phyloP scores from a whole-genome alignment of 352 stramenopile genomes.

The Phytopythium cucurbitacearum region DNA sequence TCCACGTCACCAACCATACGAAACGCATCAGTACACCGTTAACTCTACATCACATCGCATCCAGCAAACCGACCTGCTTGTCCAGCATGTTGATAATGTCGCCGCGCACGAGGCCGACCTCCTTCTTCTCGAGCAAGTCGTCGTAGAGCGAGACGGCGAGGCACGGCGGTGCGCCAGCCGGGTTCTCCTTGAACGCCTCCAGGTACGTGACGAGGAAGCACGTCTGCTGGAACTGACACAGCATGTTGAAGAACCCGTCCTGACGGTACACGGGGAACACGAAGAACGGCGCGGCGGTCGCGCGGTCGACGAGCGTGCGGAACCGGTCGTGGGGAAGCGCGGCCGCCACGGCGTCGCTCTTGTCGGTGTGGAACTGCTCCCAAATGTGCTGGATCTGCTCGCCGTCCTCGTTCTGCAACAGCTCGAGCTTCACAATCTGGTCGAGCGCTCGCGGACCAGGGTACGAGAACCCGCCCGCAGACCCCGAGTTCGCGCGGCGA shows the following conservation, averaged over 20 bases:
- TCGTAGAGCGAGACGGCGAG: conserved; percentile 80
- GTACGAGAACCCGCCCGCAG: conserved; percentile 69
- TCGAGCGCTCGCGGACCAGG: conserved; percentile 70
- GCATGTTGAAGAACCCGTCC: conserved; percentile 85
- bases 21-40: neutral
- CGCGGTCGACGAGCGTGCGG: conserved; percentile 42
- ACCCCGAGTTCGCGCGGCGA: conserved; percentile 9
- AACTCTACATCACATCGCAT: neutral
- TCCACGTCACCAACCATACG: neutral
- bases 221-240: conserved; percentile 88
- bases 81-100: conserved; percentile 87
- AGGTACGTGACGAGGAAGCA: conserved; percentile 86
- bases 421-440: conserved; percentile 82
- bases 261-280: conserved; percentile 84
- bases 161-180: conserved; percentile 62
- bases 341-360: conserved; percentile 66
- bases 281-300: conserved; percentile 59
- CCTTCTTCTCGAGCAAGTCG: conserved; percentile 66
- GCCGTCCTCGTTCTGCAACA: conserved; percentile 62
- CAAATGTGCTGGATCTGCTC: conserved; percentile 68
- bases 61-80: conserved; percentile 38
- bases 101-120: conserved; percentile 64
- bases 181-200: conserved; percentile 87
- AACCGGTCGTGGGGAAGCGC: conserved; percentile 37
- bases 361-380: conserved; percentile 72